A percentile compares a stretch with the other conserved stretches of the same genome.
Evolutionary conservation across 2,329 filamentous ascomycete genomes (phyloP).

Genomic region (Stemphylium lycopersici): DNA sequence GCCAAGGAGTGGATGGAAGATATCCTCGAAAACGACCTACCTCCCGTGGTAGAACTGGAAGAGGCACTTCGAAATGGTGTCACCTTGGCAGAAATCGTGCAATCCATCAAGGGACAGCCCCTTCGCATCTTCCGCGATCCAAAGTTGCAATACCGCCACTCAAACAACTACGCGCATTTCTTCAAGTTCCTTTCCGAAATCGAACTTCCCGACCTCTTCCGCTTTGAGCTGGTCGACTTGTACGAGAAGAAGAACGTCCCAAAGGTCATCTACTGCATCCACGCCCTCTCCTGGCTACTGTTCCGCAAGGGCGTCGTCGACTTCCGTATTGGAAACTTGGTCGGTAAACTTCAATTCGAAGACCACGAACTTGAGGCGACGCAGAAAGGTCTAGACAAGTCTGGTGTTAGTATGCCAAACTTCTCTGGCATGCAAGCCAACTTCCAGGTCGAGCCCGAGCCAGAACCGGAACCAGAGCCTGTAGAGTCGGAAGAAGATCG

Average conservation of each 20-base stretch:
- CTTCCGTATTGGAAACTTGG: slow-evolving; percentile 94
- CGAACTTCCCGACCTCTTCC: slow-evolving; percentile 90
- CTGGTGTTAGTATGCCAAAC: slow-evolving; percentile 94
- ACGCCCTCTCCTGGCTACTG: slow-evolving; percentile 95
- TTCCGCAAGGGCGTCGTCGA: slow-evolving; percentile 93
- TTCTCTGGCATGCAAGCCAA: slow-evolving; percentile 97
- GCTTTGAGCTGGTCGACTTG: slow-evolving; percentile 94
- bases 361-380: slow-evolving; percentile 96
- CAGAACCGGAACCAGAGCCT: slow-evolving; percentile 75
- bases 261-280: slow-evolving; percentile 98
- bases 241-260: slow-evolving; percentile 99
- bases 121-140: slow-evolving; percentile 84
- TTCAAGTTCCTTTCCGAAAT: slow-evolving; percentile 92
- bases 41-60: slow-evolving; percentile 91
- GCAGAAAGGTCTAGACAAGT: slow-evolving; percentile 94
- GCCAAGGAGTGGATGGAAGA: slow-evolving; percentile 99
- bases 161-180: slow-evolving; percentile 96
- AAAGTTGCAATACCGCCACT: slow-evolving; percentile 91
- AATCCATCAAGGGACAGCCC: slow-evolving; percentile 77
- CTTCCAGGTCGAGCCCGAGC: slow-evolving; percentile 88
- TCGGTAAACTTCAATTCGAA: slow-evolving; percentile 95
- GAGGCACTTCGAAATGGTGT: slow-evolving; percentile 92
- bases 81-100: slow-evolving; percentile 91
- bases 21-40: slow-evolving; percentile 81
- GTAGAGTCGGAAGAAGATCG: slow-evolving; percentile 89